Conservation (phyloP, 2,329 filamentous ascomycete species). For the Zymoseptoria ardabiliae region DNA sequence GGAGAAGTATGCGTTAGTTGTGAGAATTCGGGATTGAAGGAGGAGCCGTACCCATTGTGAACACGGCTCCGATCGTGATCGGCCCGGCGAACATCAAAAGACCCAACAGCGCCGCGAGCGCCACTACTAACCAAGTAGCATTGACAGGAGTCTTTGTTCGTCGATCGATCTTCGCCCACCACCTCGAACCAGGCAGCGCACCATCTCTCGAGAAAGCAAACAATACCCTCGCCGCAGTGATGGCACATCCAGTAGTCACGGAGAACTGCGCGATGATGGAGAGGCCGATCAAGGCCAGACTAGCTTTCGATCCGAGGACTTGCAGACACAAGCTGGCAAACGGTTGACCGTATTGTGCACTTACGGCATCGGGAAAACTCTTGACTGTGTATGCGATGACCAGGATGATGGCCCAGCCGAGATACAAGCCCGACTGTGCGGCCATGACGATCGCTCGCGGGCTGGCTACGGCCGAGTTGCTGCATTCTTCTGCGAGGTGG, state of each 20-base stretch:
- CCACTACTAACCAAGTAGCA: slow-evolving; percentile 27
- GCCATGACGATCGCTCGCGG: slow-evolving; percentile 30
- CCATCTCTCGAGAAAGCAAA: slow-evolving; percentile 29
- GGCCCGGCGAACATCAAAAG: slow-evolving; percentile 26
- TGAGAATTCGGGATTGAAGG: not conserved
- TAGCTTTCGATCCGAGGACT: slow-evolving; percentile 24
- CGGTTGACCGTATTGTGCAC: slow-evolving; percentile 27
- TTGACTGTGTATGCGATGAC: slow-evolving; percentile 29
- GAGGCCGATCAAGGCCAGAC: slow-evolving; percentile 28
- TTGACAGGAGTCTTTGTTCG: slow-evolving; percentile 27
- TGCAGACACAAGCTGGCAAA: slow-evolving; percentile 28
- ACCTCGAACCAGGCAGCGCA: slow-evolving; percentile 22
- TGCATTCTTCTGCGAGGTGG: slow-evolving; percentile 30
- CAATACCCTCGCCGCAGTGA: slow-evolving; percentile 24
- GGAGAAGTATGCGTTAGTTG: not conserved
- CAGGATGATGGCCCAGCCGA: slow-evolving; percentile 25
- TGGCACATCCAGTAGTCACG: slow-evolving; percentile 26
- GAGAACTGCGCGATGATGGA: slow-evolving; percentile 29
- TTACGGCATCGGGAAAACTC: slow-evolving; percentile 25
- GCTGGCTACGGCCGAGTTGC: slow-evolving; percentile 28
- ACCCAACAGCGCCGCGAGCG: slow-evolving; percentile 21
- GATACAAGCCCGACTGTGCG: slow-evolving; percentile 22
- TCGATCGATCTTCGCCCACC: slow-evolving; percentile 24
- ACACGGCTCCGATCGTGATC: slow-evolving; percentile 28
- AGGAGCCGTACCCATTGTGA: slow-evolving; percentile 20